Percentiles rank a stretch among this genome's conserved stretches.
These are phyloP conservation scores for Verticillium nonalfalfae DNA, from an alignment of 2,329 filamentous ascomycete species.

Conservation along the genomic window DNA sequence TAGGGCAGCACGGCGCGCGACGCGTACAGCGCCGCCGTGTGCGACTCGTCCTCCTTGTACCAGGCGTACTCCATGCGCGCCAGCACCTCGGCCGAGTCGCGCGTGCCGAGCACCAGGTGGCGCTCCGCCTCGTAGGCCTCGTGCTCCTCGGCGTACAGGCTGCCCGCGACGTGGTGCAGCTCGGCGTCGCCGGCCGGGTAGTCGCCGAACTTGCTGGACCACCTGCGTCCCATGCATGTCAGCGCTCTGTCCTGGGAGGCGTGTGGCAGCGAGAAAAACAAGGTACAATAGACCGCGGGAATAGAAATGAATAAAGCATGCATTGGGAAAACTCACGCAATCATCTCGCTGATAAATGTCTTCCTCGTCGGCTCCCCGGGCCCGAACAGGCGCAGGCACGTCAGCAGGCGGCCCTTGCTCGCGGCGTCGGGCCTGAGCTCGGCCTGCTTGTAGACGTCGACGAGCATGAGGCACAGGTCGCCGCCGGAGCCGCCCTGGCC, in stretches of 20 bases:
- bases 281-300: too few species aligned
- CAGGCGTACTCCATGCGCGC: conserved; percentile 84
- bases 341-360: conserved; percentile 82
- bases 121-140: conserved; percentile 90
- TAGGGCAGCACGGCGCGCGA: conserved; percentile 87
- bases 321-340: conserved; percentile 42
- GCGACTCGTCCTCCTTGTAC: conserved; percentile 85
- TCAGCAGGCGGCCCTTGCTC: conserved; percentile 69
- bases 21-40: conserved; percentile 80
- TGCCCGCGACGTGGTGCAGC: conserved; percentile 85
- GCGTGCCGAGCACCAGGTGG: conserved; percentile 82
- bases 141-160: conserved; percentile 85
- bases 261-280: background rate
- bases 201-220: conserved; percentile 81
- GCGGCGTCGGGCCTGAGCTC: conserved; percentile 70
- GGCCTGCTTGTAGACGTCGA: conserved; percentile 87
- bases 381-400: conserved; percentile 74
- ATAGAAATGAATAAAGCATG: background rate
- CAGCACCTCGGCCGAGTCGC: conserved; percentile 76
- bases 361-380: conserved; percentile 84
- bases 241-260: conserved; percentile 1
- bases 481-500: conserved; percentile 92
- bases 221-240: conserved; percentile 36
- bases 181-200: conserved; percentile 90
- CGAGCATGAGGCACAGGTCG: conserved; percentile 78